phyloP scores from a whole-genome alignment of 352 stramenopile species.

The Phytophthora cryptogea region DNA sequence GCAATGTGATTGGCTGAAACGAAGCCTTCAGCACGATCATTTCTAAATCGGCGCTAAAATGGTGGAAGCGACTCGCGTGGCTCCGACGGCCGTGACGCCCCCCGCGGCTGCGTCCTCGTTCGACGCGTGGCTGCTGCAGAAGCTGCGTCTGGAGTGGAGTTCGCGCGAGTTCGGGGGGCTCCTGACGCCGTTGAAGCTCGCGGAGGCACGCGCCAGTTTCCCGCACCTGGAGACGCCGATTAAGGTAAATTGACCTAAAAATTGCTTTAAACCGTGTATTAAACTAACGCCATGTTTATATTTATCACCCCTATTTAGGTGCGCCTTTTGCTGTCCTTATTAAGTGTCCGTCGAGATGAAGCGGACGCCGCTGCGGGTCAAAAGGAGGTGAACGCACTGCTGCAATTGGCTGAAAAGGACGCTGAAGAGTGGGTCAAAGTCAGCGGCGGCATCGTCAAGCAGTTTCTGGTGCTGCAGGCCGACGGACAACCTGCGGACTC shows the following conservation, averaged over 20 bases:
- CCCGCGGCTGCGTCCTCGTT: conserved; percentile 30
- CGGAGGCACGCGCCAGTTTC: conserved; percentile 64
- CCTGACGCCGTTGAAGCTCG: conserved; percentile 62
- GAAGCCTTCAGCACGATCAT: too few relatives aligned
- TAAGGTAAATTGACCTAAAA: conserved; percentile 44
- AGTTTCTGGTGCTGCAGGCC: conserved; percentile 62
- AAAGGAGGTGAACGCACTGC: conserved; percentile 51
- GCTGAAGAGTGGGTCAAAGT: conserved; percentile 78
- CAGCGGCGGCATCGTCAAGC: conserved; percentile 61
- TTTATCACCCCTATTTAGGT: conserved; percentile 30
- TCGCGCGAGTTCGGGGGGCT: conserved; percentile 67
- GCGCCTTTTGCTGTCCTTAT: conserved; percentile 64
- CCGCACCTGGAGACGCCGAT: conserved; percentile 63
- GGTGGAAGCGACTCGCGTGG: conserved; percentile 1
- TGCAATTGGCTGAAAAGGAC: conserved; percentile 62
- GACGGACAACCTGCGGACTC: conserved; percentile 48
- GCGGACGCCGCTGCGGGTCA: conserved; percentile 42
- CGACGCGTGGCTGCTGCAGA: conserved; percentile 77
- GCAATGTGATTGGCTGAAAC: too few relatives aligned
- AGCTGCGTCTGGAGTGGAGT: conserved; percentile 78
- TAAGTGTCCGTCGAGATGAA: conserved; percentile 65
- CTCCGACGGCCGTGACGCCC: conserved; percentile 19
- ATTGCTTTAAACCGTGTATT: background rate
- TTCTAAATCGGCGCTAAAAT: background rate
- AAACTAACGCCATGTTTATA: too few relatives aligned